Base-by-base conservation (phyloP, 805 yeast genomes). In the Suhomyces faveliae region DNA sequence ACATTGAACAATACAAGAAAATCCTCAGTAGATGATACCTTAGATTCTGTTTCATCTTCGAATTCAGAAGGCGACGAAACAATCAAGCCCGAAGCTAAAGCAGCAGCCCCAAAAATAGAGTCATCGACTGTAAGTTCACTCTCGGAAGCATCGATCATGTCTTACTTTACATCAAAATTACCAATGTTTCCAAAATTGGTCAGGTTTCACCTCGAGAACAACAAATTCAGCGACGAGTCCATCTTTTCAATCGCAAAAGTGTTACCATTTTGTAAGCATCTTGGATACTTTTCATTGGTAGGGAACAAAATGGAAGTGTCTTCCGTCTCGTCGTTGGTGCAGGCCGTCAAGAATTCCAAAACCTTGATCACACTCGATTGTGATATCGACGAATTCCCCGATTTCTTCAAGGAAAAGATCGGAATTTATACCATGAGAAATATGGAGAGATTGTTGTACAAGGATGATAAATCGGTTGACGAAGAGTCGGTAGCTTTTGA, bases 371-470 rank as follows among this genome's bases (percentile, higher is more conserved):
- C 84, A 11, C 66, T 91, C 40, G 96, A 88, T 54, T 74, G 87
- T 43, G 94, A 89, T 58, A 77, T 76, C 49, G 83, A 76, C 20
- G 66, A 73, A 17, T 74, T 87, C 54, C 84, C 91, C 10, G 79
- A 77, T 45, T 71, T 76, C 43, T 76, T 85, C 53, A 82, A 80
- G 57, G 87, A 89, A 37, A 79, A 83, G 57, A 79, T 90, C 49
- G 94, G 95, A 1, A 75, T 87, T 39, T 83, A 86, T 56, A 79
- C 94, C 42, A 84, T 91, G 84, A 79, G 85, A 57, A 91, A 91
- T 63, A 84, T 90, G 85, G 89, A 85, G 63, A 56, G 68, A 19
- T 72, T 77, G 45, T 66, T 84, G 46, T 74, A 76, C 48, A 63
- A 60, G 37, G 52, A 68, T 48, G 40, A 56, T 47, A 47, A 43